Evolutionary conservation across 495 filamentous ascomycete species (phyloP).

Genomic region (Pyronema omphalodes): DNA sequence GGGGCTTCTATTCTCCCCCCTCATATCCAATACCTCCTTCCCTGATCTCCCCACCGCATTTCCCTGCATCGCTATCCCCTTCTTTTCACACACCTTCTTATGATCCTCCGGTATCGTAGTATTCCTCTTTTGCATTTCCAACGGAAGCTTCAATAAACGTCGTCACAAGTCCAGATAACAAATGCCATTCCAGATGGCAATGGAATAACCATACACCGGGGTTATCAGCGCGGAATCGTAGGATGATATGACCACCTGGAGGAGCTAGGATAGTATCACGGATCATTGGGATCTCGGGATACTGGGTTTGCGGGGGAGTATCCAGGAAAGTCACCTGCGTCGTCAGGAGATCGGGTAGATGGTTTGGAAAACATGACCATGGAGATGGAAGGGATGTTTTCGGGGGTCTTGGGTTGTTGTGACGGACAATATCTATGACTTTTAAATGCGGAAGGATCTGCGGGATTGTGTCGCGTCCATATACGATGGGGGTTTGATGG

Average conservation of each 20-base stretch:
- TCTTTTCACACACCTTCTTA: constrained; percentile 38
- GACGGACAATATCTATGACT: constrained; percentile 56
- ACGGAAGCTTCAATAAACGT: constrained; percentile 43
- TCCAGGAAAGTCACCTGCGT: constrained; percentile 35
- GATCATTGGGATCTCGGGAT: constrained; percentile 34
- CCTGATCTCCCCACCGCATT: constrained; percentile 58
- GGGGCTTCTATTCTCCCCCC: constrained; percentile 39
- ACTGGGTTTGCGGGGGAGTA: constrained; percentile 18
- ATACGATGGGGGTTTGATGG: constrained; percentile 46
- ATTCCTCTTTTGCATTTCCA: constrained; percentile 39
- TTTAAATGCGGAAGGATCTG: constrained; percentile 48
- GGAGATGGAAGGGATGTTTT: constrained; percentile 72
- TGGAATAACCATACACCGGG: constrained; percentile 57
- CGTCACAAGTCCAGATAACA: constrained; percentile 38
- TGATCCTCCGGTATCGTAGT: constrained; percentile 43
- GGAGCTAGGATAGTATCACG: constrained; percentile 32
- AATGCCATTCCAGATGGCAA: constrained; percentile 43
- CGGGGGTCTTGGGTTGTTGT: constrained; percentile 58
- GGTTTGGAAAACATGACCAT: constrained; percentile 72
- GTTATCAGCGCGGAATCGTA: constrained; percentile 54
- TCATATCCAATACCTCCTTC: constrained; percentile 42
- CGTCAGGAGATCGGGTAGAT: constrained; percentile 31
- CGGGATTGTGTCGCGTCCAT: constrained; percentile 54
- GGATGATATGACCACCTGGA: constrained; percentile 36
- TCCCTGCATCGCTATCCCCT: constrained; percentile 33